Percentiles rank a stretch among this genome's conserved stretches.
phyloP scores from a whole-genome alignment of 176 grass and related monocot genomes.

The Aechmea fasciata region DNA sequence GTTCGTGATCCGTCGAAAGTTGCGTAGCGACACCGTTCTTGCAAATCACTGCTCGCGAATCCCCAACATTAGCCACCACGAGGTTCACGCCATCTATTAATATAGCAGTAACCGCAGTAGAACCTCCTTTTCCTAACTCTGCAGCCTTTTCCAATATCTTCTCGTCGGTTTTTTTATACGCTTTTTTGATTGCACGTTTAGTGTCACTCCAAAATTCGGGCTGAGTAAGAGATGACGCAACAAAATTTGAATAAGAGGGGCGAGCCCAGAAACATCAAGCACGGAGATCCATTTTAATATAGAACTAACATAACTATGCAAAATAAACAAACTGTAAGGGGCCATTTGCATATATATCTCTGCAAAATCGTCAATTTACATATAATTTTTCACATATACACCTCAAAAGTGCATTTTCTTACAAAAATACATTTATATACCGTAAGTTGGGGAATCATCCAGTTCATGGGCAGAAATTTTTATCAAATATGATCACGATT shows the following conservation, averaged over 20 bases:
- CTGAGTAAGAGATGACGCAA: conserved; percentile 31
- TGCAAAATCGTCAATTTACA: too few species aligned
- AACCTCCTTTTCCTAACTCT: conserved; percentile 86
- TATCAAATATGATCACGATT: background rate
- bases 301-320: background rate
- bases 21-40: conserved; percentile 63
- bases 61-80: conserved; percentile 87
- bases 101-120: conserved; percentile 90
- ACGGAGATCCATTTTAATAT: background rate
- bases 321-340: too few species aligned
- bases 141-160: conserved; percentile 78
- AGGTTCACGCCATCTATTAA: conserved; percentile 64
- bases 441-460: too few species aligned
- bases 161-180: conserved; percentile 65
- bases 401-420: too few species aligned
- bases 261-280: background rate
- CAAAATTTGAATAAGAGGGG: conserved; percentile 3
- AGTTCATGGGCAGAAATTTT: background rate
- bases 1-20: conserved; percentile 87
- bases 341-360: too few species aligned
- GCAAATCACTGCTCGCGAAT: conserved; percentile 83
- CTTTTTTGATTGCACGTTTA: conserved; percentile 60
- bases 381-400: too few species aligned
- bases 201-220: conserved; percentile 77
- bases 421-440: too few species aligned